Evolutionary conservation across 768 basidiomycete species (phyloP).

Genomic region (Naganishia onofrii): DNA sequence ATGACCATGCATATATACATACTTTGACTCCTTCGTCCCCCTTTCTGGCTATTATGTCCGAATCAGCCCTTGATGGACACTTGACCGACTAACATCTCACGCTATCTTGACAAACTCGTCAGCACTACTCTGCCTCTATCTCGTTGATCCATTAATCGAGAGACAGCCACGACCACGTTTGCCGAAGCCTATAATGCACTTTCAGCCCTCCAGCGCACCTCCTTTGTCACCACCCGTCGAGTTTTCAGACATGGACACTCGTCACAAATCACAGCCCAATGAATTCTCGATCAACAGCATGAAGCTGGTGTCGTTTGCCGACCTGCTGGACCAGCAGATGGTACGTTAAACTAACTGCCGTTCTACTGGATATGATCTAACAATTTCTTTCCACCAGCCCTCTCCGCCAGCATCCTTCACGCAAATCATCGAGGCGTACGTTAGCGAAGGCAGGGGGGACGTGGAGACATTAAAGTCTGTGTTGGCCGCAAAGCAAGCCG

Average conservation of each 20-base stretch:
- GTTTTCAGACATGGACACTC: slow-evolving; percentile 1
- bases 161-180: not conserved
- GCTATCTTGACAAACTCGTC: too few relatives aligned
- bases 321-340: slow-evolving; percentile 26
- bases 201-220: not conserved
- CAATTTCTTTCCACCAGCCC: slow-evolving; percentile 33
- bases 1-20: not conserved
- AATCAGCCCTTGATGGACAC: not conserved
- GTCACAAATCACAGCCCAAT: not conserved
- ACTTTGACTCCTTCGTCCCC: not conserved
- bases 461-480: slow-evolving; percentile 85
- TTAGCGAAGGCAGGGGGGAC: slow-evolving; percentile 82
- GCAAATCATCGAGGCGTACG: slow-evolving; percentile 83
- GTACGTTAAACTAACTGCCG: slow-evolving; percentile 1
- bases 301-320: slow-evolving; percentile 24
- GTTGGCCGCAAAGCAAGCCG: slow-evolving; percentile 85
- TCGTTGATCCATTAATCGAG: not conserved
- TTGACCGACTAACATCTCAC: too few relatives aligned
- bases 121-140: not conserved
- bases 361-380: not conserved
- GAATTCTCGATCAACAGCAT: not conserved
- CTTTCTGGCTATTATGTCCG: not conserved
- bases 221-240: slow-evolving; percentile 9
- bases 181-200: slow-evolving; percentile 7
- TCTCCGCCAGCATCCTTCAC: slow-evolving; percentile 74